These are phyloP conservation scores for Exophiala viscosa DNA, from an alignment of 2,329 filamentous ascomycete species.

Conservation along the genomic window DNA sequence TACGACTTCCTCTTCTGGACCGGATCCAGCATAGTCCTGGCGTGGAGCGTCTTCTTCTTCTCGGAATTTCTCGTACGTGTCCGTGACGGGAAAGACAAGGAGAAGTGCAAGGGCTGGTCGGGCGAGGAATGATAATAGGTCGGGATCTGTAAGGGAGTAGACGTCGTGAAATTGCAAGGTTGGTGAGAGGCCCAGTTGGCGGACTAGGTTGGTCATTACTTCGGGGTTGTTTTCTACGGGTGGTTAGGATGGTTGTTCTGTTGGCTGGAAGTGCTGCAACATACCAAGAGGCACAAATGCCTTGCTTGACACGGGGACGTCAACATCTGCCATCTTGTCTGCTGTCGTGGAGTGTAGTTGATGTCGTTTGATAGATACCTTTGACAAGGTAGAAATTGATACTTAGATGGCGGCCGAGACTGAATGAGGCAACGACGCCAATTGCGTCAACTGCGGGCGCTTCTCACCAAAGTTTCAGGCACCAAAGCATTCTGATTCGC, in stretches of 20 bases:
- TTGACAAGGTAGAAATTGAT: background rate
- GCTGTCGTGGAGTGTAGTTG: background rate
- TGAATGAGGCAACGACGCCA: conserved; percentile 1
- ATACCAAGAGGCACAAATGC: conserved; percentile 49
- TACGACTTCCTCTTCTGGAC: conserved; percentile 68
- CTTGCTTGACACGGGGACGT: conserved; percentile 39
- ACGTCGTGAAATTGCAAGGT: conserved; percentile 81
- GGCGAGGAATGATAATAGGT: conserved; percentile 80
- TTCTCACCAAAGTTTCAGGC: background rate
- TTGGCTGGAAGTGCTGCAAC: background rate
- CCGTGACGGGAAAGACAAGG: conserved; percentile 83
- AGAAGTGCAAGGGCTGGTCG: conserved; percentile 84
- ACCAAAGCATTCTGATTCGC: conserved; percentile 3
- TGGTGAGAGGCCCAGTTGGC: conserved; percentile 77
- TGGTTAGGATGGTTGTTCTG: background rate
- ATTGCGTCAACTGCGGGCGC: conserved; percentile 15
- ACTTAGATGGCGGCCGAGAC: background rate
- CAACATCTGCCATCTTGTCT: conserved; percentile 25
- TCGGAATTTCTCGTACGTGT: conserved; percentile 73
- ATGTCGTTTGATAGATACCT: background rate
- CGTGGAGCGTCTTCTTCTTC: conserved; percentile 65
- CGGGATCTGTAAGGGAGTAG: conserved; percentile 81
- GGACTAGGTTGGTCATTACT: conserved; percentile 79
- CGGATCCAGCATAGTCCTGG: conserved; percentile 63
- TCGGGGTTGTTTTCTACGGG: conserved; percentile 70